phyloP scores from a whole-genome alignment of 2,329 filamentous ascomycete genomes.

The Boeremia lycopersici region DNA sequence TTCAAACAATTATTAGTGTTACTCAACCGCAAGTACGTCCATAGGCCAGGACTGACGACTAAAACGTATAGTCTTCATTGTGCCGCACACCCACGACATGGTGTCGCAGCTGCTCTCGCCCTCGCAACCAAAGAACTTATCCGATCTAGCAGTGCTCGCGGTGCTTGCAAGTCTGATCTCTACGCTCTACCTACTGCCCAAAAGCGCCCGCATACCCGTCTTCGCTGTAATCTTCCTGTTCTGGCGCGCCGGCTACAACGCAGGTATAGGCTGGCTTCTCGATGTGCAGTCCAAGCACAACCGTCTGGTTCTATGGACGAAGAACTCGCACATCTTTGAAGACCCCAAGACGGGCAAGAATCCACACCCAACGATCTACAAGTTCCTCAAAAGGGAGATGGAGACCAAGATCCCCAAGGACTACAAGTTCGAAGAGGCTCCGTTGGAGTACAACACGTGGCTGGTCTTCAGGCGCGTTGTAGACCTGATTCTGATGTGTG shows the following conservation, averaged over 20 bases:
- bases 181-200: conserved; percentile 74
- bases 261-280: conserved; percentile 88
- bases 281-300: conserved; percentile 89
- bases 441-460: conserved; percentile 99
- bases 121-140: conserved; percentile 91
- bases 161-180: conserved; percentile 79
- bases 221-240: conserved; percentile 87
- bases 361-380: conserved; percentile 80
- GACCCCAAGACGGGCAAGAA: conserved; percentile 80
- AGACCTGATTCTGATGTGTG: conserved; percentile 97
- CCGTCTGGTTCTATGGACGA: conserved; percentile 84
- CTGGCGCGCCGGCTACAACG: conserved; percentile 92
- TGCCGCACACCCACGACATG: conserved; percentile 98
- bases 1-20: not conserved
- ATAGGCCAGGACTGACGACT: conserved; percentile 25
- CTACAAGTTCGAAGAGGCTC: conserved; percentile 91
- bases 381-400: conserved; percentile 83
- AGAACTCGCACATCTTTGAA: conserved; percentile 84
- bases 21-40: conserved; percentile 3
- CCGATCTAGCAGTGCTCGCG: conserved; percentile 78
- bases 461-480: conserved; percentile 93
- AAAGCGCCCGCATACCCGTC: conserved; percentile 70
- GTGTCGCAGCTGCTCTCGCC: conserved; percentile 96
- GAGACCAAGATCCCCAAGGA: conserved; percentile 94
- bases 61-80: conserved; percentile 76